Percentiles rank a stretch among this genome's conserved stretches.
phyloP scores from a whole-genome alignment of 2,329 filamentous ascomycete species.

The Cryoendolithus antarcticus region DNA sequence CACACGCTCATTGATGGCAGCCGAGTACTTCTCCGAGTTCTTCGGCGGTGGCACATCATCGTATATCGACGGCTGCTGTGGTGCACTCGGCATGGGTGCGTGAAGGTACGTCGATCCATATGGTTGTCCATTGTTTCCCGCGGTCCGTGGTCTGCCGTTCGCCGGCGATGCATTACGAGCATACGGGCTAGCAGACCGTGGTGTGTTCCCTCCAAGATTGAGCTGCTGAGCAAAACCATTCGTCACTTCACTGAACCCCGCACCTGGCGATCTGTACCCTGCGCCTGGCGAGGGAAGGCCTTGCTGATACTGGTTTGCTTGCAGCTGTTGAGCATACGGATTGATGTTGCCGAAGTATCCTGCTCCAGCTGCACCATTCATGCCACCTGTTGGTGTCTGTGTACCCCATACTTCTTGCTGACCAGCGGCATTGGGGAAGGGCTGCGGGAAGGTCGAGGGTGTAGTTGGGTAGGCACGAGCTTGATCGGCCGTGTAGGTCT shows the following conservation, averaged over 20 bases:
- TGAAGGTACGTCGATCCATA: conserved; percentile 53
- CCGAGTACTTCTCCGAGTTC: conserved; percentile 75
- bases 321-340: conserved; percentile 29
- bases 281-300: conserved; percentile 28
- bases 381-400: conserved; percentile 29
- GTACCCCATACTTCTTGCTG: conserved; percentile 50
- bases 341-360: conserved; percentile 41
- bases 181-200: conserved; percentile 56
- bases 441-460: conserved; percentile 91
- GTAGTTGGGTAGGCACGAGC: conserved; percentile 51
- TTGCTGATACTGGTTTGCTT: conserved; percentile 32
- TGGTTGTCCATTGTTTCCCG: conserved; percentile 51
- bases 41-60: conserved; percentile 62
- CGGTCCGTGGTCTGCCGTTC: conserved; percentile 69
- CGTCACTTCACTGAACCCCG: conserved; percentile 62
- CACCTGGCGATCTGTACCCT: conserved; percentile 43
- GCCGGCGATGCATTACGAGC: conserved; percentile 54
- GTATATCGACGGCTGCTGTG: conserved; percentile 25
- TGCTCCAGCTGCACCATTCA: conserved; percentile 28
- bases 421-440: conserved; percentile 49
- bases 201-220: conserved; percentile 61
- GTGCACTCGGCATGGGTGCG: conserved; percentile 46
- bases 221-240: conserved; percentile 91
- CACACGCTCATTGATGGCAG: conserved; percentile 65
- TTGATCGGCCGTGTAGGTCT: conserved; percentile 31